phyloP scores from a whole-genome alignment of 75 land plant species.

The Cupressus sempervirens region DNA sequence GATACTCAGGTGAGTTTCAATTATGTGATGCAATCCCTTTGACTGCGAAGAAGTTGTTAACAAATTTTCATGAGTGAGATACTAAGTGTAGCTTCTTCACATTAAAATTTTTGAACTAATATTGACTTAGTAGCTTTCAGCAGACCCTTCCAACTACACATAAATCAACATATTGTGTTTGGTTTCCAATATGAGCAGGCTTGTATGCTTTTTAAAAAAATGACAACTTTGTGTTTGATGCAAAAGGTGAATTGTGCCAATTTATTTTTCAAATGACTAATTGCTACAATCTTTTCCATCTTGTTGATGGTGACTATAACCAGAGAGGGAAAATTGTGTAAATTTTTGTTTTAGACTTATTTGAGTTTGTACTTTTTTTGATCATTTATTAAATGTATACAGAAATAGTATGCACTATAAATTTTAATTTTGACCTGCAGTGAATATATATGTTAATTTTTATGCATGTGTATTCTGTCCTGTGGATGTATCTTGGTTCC shows the following conservation, averaged over 20 bases:
- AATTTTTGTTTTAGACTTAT: background rate
- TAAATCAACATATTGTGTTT: background rate
- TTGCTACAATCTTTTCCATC: background rate
- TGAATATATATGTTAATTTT: background rate
- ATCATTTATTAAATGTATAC: background rate
- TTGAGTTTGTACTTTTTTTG: background rate
- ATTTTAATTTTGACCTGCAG: background rate
- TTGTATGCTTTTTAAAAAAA: background rate
- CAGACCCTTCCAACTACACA: background rate
- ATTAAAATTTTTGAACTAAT: background rate
- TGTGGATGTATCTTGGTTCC: background rate
- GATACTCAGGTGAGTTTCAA: slow-evolving; percentile 80
- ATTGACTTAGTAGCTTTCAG: background rate
- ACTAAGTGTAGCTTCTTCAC: background rate
- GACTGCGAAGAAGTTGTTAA: background rate
- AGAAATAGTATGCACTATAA: background rate
- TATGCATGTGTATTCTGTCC: background rate
- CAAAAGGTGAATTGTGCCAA: background rate
- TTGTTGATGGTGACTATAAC: background rate
- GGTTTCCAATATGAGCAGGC: background rate
- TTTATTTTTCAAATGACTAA: background rate
- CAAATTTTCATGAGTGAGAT: background rate
- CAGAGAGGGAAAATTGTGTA: background rate
- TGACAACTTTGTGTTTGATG: background rate
- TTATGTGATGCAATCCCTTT: background rate